Conservation (phyloP, 352 stramenopile species). For the Plasmopara muralis region DNA sequence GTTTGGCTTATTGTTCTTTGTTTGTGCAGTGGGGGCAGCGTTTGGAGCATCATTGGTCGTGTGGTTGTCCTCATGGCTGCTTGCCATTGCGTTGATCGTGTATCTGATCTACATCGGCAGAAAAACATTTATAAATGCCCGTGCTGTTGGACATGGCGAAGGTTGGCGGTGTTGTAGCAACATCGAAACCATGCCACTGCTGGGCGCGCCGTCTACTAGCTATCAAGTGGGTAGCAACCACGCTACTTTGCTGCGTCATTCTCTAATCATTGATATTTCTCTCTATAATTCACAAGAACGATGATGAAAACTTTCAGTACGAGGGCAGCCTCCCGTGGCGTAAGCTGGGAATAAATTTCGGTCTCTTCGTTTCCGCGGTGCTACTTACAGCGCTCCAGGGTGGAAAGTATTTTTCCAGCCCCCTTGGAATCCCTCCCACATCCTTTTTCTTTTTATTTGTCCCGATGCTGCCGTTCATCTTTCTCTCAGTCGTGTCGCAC, state of each 20-base stretch:
- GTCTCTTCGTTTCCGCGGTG: slow-evolving; percentile 76
- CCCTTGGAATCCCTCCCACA: slow-evolving; percentile 85
- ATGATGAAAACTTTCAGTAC: slow-evolving; percentile 25
- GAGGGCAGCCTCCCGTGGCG: slow-evolving; percentile 34
- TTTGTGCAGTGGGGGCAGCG: slow-evolving; percentile 23
- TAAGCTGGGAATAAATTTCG: slow-evolving; percentile 66
- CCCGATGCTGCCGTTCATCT: slow-evolving; percentile 46
- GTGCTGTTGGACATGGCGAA: slow-evolving; percentile 78
- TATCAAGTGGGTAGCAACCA: slow-evolving; percentile 20
- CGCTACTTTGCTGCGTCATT: not conserved
- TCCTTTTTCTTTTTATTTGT: slow-evolving; percentile 78
- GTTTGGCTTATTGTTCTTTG: not conserved
- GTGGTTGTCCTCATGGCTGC: slow-evolving; percentile 70
- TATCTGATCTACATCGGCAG: slow-evolving; percentile 76
- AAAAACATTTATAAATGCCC: slow-evolving; percentile 66
- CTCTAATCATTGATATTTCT: too few species aligned
- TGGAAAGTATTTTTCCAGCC: slow-evolving; percentile 73
- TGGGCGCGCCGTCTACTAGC: slow-evolving; percentile 23
- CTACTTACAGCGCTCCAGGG: slow-evolving; percentile 87
- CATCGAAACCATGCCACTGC: slow-evolving; percentile 22
- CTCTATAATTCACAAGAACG: slow-evolving; percentile 5
- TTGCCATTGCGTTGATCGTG: slow-evolving; percentile 76
- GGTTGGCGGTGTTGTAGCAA: slow-evolving; percentile 32
- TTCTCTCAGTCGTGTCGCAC: slow-evolving; percentile 65
- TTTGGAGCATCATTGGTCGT: slow-evolving; percentile 86